These are phyloP conservation scores for Reutealis trisperma DNA, from an alignment of 345 rosid species.

Conservation along the genomic window DNA sequence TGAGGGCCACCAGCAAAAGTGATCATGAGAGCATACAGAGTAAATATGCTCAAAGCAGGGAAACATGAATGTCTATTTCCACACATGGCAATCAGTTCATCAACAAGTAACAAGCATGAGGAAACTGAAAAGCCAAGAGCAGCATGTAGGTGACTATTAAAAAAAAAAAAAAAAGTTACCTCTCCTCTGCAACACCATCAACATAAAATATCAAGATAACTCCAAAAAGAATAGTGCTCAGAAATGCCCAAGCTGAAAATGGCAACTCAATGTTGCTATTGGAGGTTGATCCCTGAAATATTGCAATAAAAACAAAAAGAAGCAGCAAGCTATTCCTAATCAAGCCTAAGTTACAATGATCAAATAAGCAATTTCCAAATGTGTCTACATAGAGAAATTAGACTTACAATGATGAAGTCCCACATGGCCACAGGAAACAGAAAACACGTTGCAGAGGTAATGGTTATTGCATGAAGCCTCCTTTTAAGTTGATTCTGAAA, in stretches of 20 bases:
- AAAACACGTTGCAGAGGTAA: slow-evolving; percentile 86
- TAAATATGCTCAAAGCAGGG: neutral
- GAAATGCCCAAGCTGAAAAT: slow-evolving; percentile 89
- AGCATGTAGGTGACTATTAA: slow-evolving; percentile 5
- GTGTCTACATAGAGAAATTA: neutral
- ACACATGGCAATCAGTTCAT: neutral
- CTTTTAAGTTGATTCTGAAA: slow-evolving; percentile 83
- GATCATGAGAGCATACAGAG: neutral
- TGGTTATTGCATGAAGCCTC: slow-evolving; percentile 85
- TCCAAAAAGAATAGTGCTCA: slow-evolving; percentile 77
- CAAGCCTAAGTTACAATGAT: slow-evolving; percentile 12
- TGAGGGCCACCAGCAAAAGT: neutral
- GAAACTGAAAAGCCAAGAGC: slow-evolving; percentile 14
- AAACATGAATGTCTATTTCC: neutral
- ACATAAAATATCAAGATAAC: slow-evolving; percentile 81
- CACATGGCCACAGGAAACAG: slow-evolving; percentile 98
- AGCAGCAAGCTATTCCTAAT: slow-evolving; percentile 24
- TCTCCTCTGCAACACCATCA: slow-evolving; percentile 93
- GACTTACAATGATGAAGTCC: slow-evolving; percentile 85
- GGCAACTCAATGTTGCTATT: slow-evolving; percentile 52
- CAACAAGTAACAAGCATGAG: neutral
- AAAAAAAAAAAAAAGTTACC: slow-evolving; percentile 45
- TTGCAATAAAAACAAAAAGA: slow-evolving; percentile 18
- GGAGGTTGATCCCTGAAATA: slow-evolving; percentile 72
- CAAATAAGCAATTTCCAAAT: slow-evolving; percentile 8